A percentile compares a stretch with the other conserved stretches of the same genome.
These are phyloP conservation scores for Microbotryomycetes sp. DNA, from an alignment of 1,284 basidiomycete species.

Conservation along the genomic window DNA sequence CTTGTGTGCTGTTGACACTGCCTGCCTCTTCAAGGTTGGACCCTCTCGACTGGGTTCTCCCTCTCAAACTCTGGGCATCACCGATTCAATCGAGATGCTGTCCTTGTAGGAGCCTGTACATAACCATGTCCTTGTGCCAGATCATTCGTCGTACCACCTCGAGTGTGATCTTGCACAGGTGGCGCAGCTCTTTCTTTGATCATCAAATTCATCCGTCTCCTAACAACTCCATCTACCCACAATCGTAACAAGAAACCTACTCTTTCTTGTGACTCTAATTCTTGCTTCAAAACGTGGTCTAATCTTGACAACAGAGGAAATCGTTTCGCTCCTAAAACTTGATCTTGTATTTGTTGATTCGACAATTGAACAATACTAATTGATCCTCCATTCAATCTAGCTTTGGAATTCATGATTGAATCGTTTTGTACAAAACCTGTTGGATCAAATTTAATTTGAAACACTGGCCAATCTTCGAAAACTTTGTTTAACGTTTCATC, in stretches of 20 bases:
- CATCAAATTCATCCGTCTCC: constrained; percentile 4
- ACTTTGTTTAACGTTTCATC: neutral
- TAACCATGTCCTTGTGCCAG: too few species aligned
- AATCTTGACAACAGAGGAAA: constrained; percentile 64
- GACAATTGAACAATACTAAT: constrained; percentile 26
- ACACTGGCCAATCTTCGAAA: constrained; percentile 47
- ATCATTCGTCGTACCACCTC: too few species aligned
- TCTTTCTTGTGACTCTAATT: constrained; percentile 55
- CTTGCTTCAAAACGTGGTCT: constrained; percentile 51
- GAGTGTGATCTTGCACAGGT: neutral
- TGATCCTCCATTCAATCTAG: too few species aligned
- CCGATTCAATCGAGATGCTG: too few species aligned
- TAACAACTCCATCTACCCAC: constrained; percentile 55
- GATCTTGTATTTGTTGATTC: constrained; percentile 48
- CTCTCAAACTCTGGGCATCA: too few species aligned
- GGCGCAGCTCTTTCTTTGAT: neutral
- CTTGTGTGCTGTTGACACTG: too few species aligned
- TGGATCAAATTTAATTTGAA: constrained; percentile 62
- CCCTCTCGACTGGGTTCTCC: too few species aligned
- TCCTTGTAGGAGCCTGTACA: too few species aligned
- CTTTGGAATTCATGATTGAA: too few species aligned
- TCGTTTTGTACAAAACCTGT: constrained; percentile 45
- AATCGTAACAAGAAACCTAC: constrained; percentile 64
- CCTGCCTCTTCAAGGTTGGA: too few species aligned
- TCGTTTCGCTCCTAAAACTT: constrained; percentile 61